Base-by-base conservation (phyloP, 108 stramenopile genomes). In the Heterococcus sp. region DNA sequence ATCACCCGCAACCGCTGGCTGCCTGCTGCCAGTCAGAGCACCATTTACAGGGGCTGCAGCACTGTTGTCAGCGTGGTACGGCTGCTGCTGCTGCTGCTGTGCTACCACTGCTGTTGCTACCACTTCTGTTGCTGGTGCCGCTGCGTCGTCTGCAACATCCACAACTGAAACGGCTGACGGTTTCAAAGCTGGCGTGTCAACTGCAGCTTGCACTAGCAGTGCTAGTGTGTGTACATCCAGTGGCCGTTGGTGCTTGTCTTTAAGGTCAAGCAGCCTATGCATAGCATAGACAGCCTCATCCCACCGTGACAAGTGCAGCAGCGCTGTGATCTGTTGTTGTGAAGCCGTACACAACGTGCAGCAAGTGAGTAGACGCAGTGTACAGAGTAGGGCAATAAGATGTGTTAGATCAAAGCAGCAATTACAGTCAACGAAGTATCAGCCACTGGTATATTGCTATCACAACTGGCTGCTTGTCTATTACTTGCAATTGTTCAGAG, bases 251-350 rank as follows among this genome's bases (percentile, higher is more conserved):
- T 67, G 65, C 75, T 68, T 76, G 38, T 76, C 75, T 0, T 38
- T 34, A 0, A 78, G 5, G 30, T 78, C 76, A 4, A 78, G 39
- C 66, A 78, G 33, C 58, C 76, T 40, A 69, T 78, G 76, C 38
- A 67, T 68, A 3, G 76, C 69, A 69, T 78, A 78, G 28, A 32
- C 38, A 21, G 69, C 69, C 8, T 69, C 68, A 30, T 68, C 68
- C 76, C 76, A 78, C 14, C 46, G 46, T 21, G 8, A 8, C 14
- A 58, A 21, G 46, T 58, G 46, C 46, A 58, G 46, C 21, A 58
- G 46, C 46, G 46, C 46, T 21, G 46, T 58, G 46, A 58, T 58
- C 46, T 58, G 46, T 14, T n/a, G n/a, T n/a, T n/a, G n/a, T n/a
- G n/a, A n/a, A n/a, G n/a, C n/a, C n/a, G n/a, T n/a, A n/a, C n/a